Evolutionary conservation across 1,139 yeast species (phyloP).

Genomic region (Eremothecium coryli): DNA sequence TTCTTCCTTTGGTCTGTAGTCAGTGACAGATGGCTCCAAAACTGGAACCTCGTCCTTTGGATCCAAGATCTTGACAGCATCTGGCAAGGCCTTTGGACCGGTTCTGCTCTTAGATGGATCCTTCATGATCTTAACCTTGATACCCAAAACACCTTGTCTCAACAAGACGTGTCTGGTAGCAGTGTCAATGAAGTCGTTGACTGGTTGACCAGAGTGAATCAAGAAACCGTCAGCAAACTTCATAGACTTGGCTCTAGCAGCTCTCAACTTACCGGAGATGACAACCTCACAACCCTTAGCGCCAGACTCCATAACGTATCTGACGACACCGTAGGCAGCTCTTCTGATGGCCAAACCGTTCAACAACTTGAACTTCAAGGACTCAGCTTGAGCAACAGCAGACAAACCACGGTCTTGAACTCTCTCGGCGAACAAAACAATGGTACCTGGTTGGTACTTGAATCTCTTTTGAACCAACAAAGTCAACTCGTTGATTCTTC

Average conservation of each 20-base stretch:
- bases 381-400: slow-evolving; percentile 99
- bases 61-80: slow-evolving; percentile 87
- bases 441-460: slow-evolving; percentile 90
- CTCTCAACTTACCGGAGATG: slow-evolving; percentile 98
- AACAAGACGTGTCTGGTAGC: slow-evolving; percentile 99
- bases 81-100: slow-evolving; percentile 95
- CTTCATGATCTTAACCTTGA: slow-evolving; percentile 98
- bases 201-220: slow-evolving; percentile 99
- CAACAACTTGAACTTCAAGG: slow-evolving; percentile 94
- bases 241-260: slow-evolving; percentile 99
- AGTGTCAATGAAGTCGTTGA: slow-evolving; percentile 93
- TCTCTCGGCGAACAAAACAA: slow-evolving; percentile 96
- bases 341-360: slow-evolving; percentile 99
- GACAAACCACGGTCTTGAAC: slow-evolving; percentile 99
- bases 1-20: slow-evolving; percentile 43
- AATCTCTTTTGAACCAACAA: slow-evolving; percentile 98
- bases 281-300: slow-evolving; percentile 99
- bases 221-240: slow-evolving; percentile 99
- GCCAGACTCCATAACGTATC: slow-evolving; percentile 99
- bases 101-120: slow-evolving; percentile 88
- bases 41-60: slow-evolving; percentile 95
- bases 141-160: slow-evolving; percentile 99
- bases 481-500: slow-evolving; percentile 99
- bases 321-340: slow-evolving; percentile 99
- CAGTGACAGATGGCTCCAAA: slow-evolving; percentile 78